phyloP scores from a whole-genome alignment of 257 asterid genomes.

The Lycium barbarum region DNA sequence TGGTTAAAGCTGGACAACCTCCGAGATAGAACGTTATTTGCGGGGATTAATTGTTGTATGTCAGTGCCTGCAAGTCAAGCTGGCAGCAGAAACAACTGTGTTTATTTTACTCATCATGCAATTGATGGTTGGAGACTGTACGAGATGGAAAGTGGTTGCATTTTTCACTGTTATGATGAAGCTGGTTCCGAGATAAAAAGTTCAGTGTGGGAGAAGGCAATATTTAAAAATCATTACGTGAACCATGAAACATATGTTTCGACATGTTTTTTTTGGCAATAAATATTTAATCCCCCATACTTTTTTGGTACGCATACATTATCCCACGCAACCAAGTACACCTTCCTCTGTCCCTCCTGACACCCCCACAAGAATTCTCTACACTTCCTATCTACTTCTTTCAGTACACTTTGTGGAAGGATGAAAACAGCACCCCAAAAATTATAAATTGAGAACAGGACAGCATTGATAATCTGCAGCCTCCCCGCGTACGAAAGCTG shows the following conservation, averaged over 20 bases:
- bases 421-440: too few relatives aligned
- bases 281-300: too few relatives aligned
- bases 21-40: slow-evolving; percentile 40
- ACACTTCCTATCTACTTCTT: too few relatives aligned
- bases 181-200: slow-evolving; percentile 3
- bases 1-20: slow-evolving; percentile 36
- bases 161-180: slow-evolving; percentile 28
- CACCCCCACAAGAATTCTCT: too few relatives aligned
- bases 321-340: too few relatives aligned
- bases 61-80: slow-evolving; percentile 39
- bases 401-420: too few relatives aligned
- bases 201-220: slow-evolving; percentile 32
- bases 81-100: slow-evolving; percentile 44
- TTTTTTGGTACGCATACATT: too few relatives aligned
- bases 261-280: not conserved
- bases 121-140: slow-evolving; percentile 40
- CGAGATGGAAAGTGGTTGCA: slow-evolving; percentile 39
- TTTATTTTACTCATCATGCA: slow-evolving; percentile 36
- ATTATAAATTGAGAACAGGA: too few relatives aligned
- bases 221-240: not conserved
- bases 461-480: too few relatives aligned
- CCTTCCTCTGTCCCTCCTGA: too few relatives aligned
- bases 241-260: not conserved
- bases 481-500: too few relatives aligned
- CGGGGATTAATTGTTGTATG: slow-evolving; percentile 38